Conservation (phyloP, 306 rosid species). For the Oemleria cerasiformis region DNA sequence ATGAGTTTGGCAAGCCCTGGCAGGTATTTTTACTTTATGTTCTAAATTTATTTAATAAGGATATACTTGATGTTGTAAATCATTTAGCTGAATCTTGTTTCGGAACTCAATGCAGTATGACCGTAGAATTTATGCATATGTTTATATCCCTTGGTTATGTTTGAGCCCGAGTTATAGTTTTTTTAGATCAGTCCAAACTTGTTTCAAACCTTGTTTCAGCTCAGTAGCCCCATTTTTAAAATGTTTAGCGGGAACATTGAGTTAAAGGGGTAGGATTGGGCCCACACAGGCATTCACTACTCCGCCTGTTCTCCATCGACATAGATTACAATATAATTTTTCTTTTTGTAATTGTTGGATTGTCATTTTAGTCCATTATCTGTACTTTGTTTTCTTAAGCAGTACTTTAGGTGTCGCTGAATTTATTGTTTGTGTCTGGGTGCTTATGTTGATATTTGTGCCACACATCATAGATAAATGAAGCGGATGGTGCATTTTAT, state of each 20-base stretch:
- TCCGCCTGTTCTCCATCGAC: neutral
- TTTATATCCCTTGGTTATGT: neutral
- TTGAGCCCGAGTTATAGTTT: neutral
- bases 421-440: constrained; percentile 13
- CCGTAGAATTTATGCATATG: neutral
- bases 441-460: constrained; percentile 28
- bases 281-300: neutral
- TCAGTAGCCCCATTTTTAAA: neutral
- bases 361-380: neutral
- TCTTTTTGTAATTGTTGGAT: neutral
- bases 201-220: neutral
- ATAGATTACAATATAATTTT: neutral
- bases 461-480: constrained; percentile 52
- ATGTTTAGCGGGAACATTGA: neutral
- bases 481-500: constrained; percentile 94
- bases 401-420: constrained; percentile 8
- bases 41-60: neutral
- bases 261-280: neutral
- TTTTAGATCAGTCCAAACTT: neutral
- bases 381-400: neutral
- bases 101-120: neutral
- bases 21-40: constrained; percentile 45
- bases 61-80: too few relatives aligned
- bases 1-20: constrained; percentile 89
- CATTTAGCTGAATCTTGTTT: neutral